Base-by-base conservation (phyloP, 306 rosid species). In the Delonix regia region DNA sequence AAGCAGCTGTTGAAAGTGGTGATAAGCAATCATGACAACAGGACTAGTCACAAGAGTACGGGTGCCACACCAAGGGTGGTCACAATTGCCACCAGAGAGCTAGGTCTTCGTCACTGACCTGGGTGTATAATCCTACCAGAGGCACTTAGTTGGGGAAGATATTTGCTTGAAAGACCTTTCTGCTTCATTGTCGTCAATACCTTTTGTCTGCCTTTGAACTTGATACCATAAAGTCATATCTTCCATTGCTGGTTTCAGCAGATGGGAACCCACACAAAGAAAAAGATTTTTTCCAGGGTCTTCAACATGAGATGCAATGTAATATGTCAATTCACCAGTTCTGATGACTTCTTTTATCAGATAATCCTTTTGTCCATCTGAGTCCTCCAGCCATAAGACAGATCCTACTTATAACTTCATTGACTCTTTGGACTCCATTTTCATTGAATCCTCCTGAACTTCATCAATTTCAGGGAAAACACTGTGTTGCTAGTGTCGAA, bases 51-150 rank as follows among this genome's bases (percentile, higher is more conserved):
- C 98, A 10, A 95, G 97, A 83, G 87, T 86, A n/a, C 97, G 97
- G 30, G 99, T 93, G 76, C 99, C 99, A 80, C 99, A 95, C 96
- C 95, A 95, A 67, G 98, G 99, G 84, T 95, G 99, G 56, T 88
- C 92, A 66, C 99, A 95, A 69, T 89, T 92, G 70, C 96, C 94
- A 75, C 99, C 98, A n/a, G n/a, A 1, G 97, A 78, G 81, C 92
- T 91, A 47, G 97, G 93, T 84, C 90, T 87, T 67, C 59, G 87
- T 82, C 99, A 95, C 64, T 86, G 91, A 75, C 99, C 99, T 3
- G 99, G 97, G 85, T 95, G 99, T 82, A 89, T 81, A 84, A 95
- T 95, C 86, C 97, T 91, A 45, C 99, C 98, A 78, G 97, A 95
- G 49, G 98, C 98, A 83, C 84, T 83, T 80, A 93, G 52, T 73